Conservation (phyloP, 129 eudicot species). For the Deinandra increscens region DNA sequence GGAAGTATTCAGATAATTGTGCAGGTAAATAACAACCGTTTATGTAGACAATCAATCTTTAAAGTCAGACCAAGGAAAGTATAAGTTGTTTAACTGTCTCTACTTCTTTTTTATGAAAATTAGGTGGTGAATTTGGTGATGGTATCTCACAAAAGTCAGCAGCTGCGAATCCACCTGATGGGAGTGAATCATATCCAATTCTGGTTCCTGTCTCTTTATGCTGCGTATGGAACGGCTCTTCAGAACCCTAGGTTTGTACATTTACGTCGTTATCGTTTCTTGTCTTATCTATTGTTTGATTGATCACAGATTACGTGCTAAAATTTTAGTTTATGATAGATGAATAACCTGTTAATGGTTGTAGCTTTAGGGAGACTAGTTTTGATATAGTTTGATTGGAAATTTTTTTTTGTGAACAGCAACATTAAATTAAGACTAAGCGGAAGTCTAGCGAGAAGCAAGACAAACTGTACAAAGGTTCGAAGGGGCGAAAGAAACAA, state of each 20-base stretch:
- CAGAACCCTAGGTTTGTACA: constrained; percentile 40
- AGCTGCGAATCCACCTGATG: no score
- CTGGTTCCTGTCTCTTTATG: neutral
- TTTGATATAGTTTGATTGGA: constrained; percentile 16
- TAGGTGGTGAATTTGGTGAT: no score
- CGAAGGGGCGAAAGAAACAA: no score
- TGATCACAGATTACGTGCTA: neutral
- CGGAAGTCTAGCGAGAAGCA: no score
- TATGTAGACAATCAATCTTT: neutral
- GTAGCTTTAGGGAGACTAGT: constrained; percentile 20
- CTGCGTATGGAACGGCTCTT: constrained; percentile 8
- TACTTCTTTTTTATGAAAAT: constrained; percentile 12
- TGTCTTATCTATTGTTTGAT: neutral
- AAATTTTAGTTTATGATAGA: constrained; percentile 6
- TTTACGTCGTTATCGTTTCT: neutral
- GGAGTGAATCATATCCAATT: no score
- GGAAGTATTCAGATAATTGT: constrained; percentile 97
- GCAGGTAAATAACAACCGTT: constrained; percentile 53
- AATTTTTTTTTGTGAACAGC: no score
- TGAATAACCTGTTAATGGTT: neutral
- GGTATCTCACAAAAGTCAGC: no score
- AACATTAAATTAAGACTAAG: no score
- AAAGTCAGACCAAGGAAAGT: constrained; percentile 6
- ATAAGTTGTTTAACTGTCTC: constrained; percentile 8
- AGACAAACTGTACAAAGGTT: no score